Evolutionary conservation across 768 basidiomycete species (phyloP).

Genomic region (Tulasnella sp.): DNA sequence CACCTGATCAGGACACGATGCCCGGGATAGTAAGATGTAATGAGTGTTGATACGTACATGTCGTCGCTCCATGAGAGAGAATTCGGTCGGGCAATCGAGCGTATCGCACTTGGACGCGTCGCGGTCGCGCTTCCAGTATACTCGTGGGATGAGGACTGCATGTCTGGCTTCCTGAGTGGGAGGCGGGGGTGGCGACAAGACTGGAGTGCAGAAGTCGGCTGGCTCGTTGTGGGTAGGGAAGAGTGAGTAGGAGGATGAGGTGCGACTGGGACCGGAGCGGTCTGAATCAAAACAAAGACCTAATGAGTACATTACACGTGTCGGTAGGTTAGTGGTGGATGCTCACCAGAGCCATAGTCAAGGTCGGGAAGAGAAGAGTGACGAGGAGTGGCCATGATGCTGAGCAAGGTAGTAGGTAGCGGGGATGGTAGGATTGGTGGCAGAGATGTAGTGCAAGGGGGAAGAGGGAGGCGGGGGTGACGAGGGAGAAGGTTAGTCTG

Average conservation of each 20-base stretch:
- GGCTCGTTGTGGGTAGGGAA: not conserved
- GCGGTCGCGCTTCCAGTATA: constrained; percentile 71
- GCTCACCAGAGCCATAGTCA: not conserved
- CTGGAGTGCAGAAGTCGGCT: constrained; percentile 11
- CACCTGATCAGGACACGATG: not conserved
- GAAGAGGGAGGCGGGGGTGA: constrained; percentile 21
- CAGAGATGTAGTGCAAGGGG: constrained; percentile 22
- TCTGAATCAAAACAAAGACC: constrained; percentile 4
- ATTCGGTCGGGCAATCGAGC: constrained; percentile 54
- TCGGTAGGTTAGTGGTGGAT: not conserved
- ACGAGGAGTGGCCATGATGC: constrained; percentile 1
- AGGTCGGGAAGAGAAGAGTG: not conserved
- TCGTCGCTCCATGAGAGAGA: constrained; percentile 61
- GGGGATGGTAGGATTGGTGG: constrained; percentile 19
- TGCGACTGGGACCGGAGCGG: not conserved
- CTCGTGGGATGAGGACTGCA: constrained; percentile 58
- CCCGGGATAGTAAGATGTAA: not conserved
- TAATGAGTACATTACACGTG: not conserved
- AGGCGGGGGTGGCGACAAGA: constrained; percentile 15
- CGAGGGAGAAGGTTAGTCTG: constrained; percentile 16
- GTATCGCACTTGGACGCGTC: constrained; percentile 58
- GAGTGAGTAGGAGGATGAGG: constrained; percentile 11
- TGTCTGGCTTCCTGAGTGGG: constrained; percentile 54
- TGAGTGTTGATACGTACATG: constrained; percentile 44
- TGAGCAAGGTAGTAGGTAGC: constrained; percentile 3